Evolutionary conservation across 1,139 yeast species (phyloP), one percentile per base, ranked within the genome.

Genomic region (Saccharomyces uvarum): DNA sequence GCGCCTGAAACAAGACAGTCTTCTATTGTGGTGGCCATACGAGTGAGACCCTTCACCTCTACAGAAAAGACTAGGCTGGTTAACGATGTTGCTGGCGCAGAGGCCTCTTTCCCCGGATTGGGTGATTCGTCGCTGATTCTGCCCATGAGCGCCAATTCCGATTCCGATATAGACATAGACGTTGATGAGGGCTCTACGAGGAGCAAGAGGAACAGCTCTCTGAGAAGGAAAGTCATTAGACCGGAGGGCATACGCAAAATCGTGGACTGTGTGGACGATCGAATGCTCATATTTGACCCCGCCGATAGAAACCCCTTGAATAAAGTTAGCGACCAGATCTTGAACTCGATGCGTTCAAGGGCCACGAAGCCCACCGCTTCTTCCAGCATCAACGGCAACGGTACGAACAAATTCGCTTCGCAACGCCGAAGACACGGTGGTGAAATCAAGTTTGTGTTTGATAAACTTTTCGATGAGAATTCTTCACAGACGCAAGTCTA

Each of bases 261-360:
- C 42, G 78, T 91, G 26, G 83, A 87, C 55, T 95, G 88, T 28
- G 93, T 88, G 2, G 97, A 90, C 73, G 96, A 88, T 63, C 76
- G 83, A 59, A 89, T 90, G 95, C 76, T 91, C 56, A 84, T 90
- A 11, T 90, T 91, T 68, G 97, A 90, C 69, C 97, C 97, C 0
- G 58, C 89, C 2, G 88, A 84, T 52, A 76, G 81, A n/a, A 84
- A 82, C 63, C 89, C 95, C 0, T 68, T 86, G 60, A 76, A 79
- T 26, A 76, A 74, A 56, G 76, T 85, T 77, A 87, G 84, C 59
- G 77, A 77, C 50, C 79, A 79, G 52, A 81, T 83, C 1, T 77
- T 84, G 56, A 82, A 84, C 54, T 56, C 68, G 46, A 56, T 61
- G 59, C 58, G 24, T 38, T 16, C 24, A 16, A 38, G 44, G 3